phyloP scores from a whole-genome alignment of 192 early-diverging fungal genomes.

The Podila minutissima region DNA sequence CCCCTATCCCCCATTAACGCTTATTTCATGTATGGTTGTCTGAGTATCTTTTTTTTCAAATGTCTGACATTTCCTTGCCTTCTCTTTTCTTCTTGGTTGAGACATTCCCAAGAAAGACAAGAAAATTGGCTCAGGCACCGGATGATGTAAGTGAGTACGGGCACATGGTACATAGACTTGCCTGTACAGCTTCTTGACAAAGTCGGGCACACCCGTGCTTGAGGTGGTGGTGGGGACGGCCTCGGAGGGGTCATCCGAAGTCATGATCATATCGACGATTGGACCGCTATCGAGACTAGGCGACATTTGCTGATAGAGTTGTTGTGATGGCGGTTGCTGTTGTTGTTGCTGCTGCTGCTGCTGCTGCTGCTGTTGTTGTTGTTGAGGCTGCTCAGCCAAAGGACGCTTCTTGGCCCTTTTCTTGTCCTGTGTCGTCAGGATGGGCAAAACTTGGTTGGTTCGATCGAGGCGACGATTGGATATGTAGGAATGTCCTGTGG shows the following conservation, averaged over 20 bases:
- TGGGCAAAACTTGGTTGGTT: constrained; percentile 14
- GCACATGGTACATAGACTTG: constrained; percentile 8
- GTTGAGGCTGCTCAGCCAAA: constrained; percentile 22
- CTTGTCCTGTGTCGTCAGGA: constrained; percentile 45
- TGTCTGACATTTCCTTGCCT: too few relatives aligned
- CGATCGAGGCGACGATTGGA: not conserved
- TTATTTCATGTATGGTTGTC: too few relatives aligned
- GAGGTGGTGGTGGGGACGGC: constrained; percentile 1
- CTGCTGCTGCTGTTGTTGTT: not conserved
- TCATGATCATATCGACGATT: constrained; percentile 23
- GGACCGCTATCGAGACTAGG: not conserved
- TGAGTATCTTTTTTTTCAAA: too few relatives aligned
- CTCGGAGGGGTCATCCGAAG: constrained; percentile 17
- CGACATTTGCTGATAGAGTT: not conserved
- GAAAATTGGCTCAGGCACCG: constrained; percentile 1
- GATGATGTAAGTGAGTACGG: constrained; percentile 3
- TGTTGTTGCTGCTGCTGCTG: not conserved
- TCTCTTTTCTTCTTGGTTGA: not conserved
- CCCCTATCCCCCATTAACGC: too few relatives aligned
- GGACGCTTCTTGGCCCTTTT: constrained; percentile 47
- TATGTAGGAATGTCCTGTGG: not conserved
- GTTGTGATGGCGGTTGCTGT: not conserved
- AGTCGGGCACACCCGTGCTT: constrained; percentile 54
- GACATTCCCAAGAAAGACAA: constrained; percentile 2
- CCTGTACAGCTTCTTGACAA: constrained; percentile 61